Evolutionary conservation across 2,329 filamentous ascomycete species (phyloP).

Genomic region (Monosporascus sp.): DNA sequence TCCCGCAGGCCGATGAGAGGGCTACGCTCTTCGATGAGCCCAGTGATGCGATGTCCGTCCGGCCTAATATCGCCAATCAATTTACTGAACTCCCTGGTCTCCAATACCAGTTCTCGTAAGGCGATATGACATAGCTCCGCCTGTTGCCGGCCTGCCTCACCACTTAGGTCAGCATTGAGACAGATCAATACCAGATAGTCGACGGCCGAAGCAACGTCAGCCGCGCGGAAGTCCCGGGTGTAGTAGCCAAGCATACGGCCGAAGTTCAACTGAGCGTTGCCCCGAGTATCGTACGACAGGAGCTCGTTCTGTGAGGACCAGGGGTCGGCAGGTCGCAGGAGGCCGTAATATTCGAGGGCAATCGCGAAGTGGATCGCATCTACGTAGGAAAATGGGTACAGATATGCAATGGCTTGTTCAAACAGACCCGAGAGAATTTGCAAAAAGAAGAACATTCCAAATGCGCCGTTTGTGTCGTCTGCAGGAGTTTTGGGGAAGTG

Average conservation of each 20-base stretch:
- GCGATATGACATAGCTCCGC: conserved; percentile 84
- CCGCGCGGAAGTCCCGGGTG: conserved; percentile 90
- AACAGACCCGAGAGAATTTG: conserved; percentile 89
- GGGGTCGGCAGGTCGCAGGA: conserved; percentile 82
- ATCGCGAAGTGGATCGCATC: conserved; percentile 94
- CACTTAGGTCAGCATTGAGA: conserved; percentile 77
- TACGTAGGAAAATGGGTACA: conserved; percentile 87
- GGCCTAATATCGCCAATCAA: conserved; percentile 85
- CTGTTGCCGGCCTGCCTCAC: conserved; percentile 70
- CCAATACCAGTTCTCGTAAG: conserved; percentile 88
- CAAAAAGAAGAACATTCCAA: conserved; percentile 89
- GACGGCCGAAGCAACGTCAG: conserved; percentile 80
- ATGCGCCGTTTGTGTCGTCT: conserved; percentile 70
- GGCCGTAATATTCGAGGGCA: conserved; percentile 80
- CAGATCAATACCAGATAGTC: conserved; percentile 92
- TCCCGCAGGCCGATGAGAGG: conserved; percentile 73
- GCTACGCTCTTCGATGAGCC: conserved; percentile 81
- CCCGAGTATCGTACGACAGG: conserved; percentile 59
- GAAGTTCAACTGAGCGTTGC: conserved; percentile 83
- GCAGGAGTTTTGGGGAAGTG: conserved; percentile 78
- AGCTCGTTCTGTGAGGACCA: conserved; percentile 67
- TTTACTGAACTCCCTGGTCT: conserved; percentile 92
- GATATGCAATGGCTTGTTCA: conserved; percentile 84
- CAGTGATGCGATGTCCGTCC: conserved; percentile 79
- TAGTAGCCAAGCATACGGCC: conserved; percentile 91